phyloP scores from a whole-genome alignment of 345 rosid genomes.

The Salix arbutifolia region DNA sequence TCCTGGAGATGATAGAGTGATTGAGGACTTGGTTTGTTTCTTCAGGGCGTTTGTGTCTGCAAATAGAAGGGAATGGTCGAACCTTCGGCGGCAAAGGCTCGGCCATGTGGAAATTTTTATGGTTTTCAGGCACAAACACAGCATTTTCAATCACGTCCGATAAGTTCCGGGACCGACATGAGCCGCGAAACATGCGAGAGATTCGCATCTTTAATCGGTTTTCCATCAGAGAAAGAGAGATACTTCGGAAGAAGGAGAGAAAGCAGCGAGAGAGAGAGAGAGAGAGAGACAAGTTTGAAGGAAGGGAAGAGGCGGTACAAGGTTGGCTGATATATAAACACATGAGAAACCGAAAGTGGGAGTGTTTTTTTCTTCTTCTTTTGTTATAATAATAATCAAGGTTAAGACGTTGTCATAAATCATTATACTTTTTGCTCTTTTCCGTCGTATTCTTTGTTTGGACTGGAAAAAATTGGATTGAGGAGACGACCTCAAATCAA shows the following conservation, averaged over 20 bases:
- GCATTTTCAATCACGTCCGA: conserved; percentile 56
- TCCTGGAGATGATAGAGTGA: conserved; percentile 23
- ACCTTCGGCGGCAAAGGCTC: conserved; percentile 25
- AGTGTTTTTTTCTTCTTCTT: not conserved
- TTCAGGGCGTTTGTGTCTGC: conserved; percentile 33
- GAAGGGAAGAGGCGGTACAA: not conserved
- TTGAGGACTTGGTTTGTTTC: conserved; percentile 11
- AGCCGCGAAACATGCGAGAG: conserved; percentile 59
- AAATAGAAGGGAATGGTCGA: conserved; percentile 38
- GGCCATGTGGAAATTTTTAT: not conserved
- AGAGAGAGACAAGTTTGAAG: not conserved
- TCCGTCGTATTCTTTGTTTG: conserved; percentile 33
- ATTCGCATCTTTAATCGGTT: conserved; percentile 51
- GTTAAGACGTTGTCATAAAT: not conserved
- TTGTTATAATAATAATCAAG: not conserved
- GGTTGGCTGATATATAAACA: conserved; percentile 6
- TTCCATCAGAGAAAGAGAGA: conserved; percentile 42
- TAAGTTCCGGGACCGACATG: conserved; percentile 57
- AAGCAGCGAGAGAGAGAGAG: not conserved
- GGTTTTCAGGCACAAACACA: conserved; percentile 23
- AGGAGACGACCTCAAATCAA: conserved; percentile 9
- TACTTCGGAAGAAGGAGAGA: not conserved
- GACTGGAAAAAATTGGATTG: not conserved
- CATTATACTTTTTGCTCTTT: conserved; percentile 11
- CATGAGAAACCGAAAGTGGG: not conserved